Base-by-base conservation (phyloP, 805 yeast genomes). In the Alloascoidea hylecoeti region DNA sequence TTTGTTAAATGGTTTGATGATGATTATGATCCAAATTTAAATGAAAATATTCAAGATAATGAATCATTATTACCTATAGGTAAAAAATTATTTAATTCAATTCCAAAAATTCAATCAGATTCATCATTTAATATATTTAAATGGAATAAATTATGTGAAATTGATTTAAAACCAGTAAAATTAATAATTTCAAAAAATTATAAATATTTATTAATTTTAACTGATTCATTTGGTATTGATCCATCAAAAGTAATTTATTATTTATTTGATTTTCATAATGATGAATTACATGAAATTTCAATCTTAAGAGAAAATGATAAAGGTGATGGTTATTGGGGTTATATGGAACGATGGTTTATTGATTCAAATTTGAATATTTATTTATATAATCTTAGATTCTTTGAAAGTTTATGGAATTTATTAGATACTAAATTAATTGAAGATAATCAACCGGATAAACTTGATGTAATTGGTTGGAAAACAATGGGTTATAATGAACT, bases 261-360 rank as follows among this genome's bases (percentile, higher is more conserved):
- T 23, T 23, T 23, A n/a, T 23, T 23, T n/a, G 30, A 23, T 23
- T 23, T 23, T 9, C 9, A 23, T 9, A n/a, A 9, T 9, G n/a
- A 23, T 23, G 30, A 9, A 9, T 23, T 23, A 23, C 30, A 23
- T 23, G 13, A 23, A 23, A 23, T 23, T 23, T n/a, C 9, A 23
- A 23, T 23, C n/a, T 9, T 9, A 23, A 23, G 30, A 23, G 30
- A 23, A 23, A 23, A 23, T 23, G 30, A 23, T 23, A 23, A 23
- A 23, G 30, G 30, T 23, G 30, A 23, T 9, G 30, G 30, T n/a
- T 23, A 23, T 23, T 23, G 30, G 30, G 30, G 30, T 23, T 23
- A 23, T 23, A 23, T n/a, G n/a, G 30, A 23, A 23, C 30, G 30
- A 9, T 23, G 30, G 30, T n/a, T 23, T 9, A 9, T 23, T 9